Evolutionary conservation across 768 basidiomycete species (phyloP).

Genomic region (Collybia mongolica): DNA sequence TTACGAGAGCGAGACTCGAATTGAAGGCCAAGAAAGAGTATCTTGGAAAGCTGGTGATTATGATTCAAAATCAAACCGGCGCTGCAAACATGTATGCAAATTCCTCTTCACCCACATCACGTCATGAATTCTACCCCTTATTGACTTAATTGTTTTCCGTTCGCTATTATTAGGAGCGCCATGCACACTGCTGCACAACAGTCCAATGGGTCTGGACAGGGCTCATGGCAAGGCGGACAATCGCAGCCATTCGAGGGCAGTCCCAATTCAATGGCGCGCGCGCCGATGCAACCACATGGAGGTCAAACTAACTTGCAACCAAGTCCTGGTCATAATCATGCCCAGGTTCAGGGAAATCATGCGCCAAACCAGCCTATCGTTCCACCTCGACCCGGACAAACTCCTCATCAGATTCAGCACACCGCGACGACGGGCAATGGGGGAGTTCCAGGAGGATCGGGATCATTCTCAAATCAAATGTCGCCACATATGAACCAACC

Average conservation of each 20-base stretch:
- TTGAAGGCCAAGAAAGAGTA: slow-evolving; percentile 36
- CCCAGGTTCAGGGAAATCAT: slow-evolving; percentile 16
- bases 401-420: slow-evolving; percentile 28
- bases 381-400: slow-evolving; percentile 36
- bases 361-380: slow-evolving; percentile 24
- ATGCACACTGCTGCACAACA: slow-evolving; percentile 19
- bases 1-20: slow-evolving; percentile 24
- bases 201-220: slow-evolving; percentile 13
- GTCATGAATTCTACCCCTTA: background rate
- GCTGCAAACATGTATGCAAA: slow-evolving; percentile 30
- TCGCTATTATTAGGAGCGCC: slow-evolving; percentile 6
- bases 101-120: background rate
- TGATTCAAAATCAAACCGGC: slow-evolving; percentile 20
- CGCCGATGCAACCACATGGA: slow-evolving; percentile 8
- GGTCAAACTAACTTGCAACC: slow-evolving; percentile 16
- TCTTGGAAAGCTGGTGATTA: slow-evolving; percentile 31
- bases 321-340: slow-evolving; percentile 30
- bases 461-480: slow-evolving; percentile 27
- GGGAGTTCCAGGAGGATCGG: slow-evolving; percentile 5
- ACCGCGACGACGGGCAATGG: no score
- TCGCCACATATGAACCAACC: slow-evolving; percentile 31
- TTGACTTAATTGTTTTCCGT: background rate
- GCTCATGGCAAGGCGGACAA: slow-evolving; percentile 11
- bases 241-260: slow-evolving; percentile 3
- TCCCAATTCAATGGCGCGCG: slow-evolving; percentile 3